A percentile compares a stretch with the other conserved stretches of the same genome.
These are phyloP conservation scores for Umbelopsis sp. DNA, from an alignment of 192 early-diverging fungal genomes.

Conservation along the genomic window DNA sequence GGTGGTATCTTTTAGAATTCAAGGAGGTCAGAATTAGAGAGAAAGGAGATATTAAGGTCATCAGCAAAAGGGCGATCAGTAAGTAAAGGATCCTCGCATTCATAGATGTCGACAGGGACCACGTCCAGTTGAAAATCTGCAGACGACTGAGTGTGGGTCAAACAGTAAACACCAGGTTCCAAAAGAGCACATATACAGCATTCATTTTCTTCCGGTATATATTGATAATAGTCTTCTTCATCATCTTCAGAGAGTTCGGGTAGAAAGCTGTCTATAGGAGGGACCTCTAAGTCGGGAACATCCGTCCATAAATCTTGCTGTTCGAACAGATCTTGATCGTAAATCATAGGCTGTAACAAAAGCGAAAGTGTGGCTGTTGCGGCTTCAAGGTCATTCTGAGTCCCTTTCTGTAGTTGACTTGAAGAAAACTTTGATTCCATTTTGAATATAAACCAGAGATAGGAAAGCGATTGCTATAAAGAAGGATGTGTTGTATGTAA, in stretches of 20 bases:
- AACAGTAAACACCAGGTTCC: not conserved
- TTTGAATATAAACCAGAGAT: not conserved
- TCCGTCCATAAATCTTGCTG: not conserved
- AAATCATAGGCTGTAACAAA: not conserved
- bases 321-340: not conserved
- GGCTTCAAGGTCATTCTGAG: not conserved
- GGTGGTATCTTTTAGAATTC: slow-evolving; percentile 2
- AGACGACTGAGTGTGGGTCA: not conserved
- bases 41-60: slow-evolving; percentile 2
- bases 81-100: not conserved
- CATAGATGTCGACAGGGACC: not conserved
- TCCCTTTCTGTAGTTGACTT: not conserved
- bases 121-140: slow-evolving; percentile 7
- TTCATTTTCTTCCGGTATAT: not conserved
- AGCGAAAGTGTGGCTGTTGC: not conserved
- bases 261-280: slow-evolving; percentile 1
- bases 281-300: not conserved
- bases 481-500: not conserved
- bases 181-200: not conserved
- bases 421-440: not conserved
- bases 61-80: slow-evolving; percentile 7
- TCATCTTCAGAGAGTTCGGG: slow-evolving; percentile 6
- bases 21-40: not conserved
- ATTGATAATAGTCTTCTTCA: not conserved
- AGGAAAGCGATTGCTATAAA: not conserved